phyloP scores from a whole-genome alignment of 225 moss, liverwort and hornwort species.

The Physcomitrellopsis africana region DNA sequence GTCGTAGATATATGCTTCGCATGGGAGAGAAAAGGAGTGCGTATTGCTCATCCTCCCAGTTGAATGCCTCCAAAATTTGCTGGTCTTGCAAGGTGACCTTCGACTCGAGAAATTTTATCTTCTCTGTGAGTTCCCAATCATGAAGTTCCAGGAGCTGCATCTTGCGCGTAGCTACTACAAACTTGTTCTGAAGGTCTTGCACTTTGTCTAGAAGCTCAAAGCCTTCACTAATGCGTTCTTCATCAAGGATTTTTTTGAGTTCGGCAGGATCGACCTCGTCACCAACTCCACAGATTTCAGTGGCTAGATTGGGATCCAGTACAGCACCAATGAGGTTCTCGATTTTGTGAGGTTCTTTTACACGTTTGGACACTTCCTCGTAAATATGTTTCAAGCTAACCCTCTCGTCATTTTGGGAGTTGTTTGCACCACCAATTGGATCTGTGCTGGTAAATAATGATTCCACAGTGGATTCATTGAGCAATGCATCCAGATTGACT shows the following conservation, averaged over 20 bases:
- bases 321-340: constrained; percentile 41
- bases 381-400: constrained; percentile 22
- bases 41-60: constrained; percentile 32
- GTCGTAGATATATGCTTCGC: constrained; percentile 41
- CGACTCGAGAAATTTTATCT: constrained; percentile 41
- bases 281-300: constrained; percentile 19
- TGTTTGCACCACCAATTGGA: not conserved
- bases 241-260: constrained; percentile 18
- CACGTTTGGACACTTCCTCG: constrained; percentile 17
- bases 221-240: constrained; percentile 34
- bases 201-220: constrained; percentile 42
- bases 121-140: constrained; percentile 44
- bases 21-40: constrained; percentile 28
- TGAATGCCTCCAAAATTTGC: constrained; percentile 17
- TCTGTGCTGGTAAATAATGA: constrained; percentile 17
- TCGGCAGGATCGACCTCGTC: not conserved
- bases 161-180: constrained; percentile 25
- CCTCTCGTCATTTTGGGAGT: not conserved
- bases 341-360: constrained; percentile 34
- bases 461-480: not conserved
- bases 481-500: not conserved
- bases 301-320: constrained; percentile 24
- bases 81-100: constrained; percentile 27
- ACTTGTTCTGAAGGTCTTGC: constrained; percentile 36
- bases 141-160: constrained; percentile 36